Percentiles rank a stretch among this genome's conserved stretches.
Conservation (phyloP, 768 basidiomycete species). For the Tricholoma hemisulphureum region DNA sequence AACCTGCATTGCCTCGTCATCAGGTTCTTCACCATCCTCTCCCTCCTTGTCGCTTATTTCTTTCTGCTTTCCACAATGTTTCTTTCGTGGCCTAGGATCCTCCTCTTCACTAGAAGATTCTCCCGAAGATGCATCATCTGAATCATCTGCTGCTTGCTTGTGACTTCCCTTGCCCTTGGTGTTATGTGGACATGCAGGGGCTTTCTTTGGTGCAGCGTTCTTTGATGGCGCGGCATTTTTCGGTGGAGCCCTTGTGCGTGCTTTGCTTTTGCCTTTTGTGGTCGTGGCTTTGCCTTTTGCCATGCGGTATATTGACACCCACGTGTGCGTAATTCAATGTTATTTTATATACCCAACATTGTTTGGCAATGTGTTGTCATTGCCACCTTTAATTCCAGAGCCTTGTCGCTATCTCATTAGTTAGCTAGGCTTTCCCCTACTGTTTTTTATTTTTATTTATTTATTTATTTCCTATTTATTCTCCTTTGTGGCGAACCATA, state of each 20-base stretch:
- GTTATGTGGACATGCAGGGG: neutral
- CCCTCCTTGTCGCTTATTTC: neutral
- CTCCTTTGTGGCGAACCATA: too few species aligned
- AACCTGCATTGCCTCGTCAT: neutral
- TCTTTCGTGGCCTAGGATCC: neutral
- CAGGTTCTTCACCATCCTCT: neutral
- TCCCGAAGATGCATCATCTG: neutral
- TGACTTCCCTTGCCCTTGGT: neutral
- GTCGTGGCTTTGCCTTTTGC: neutral
- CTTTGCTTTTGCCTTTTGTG: neutral
- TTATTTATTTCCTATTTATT: too few species aligned
- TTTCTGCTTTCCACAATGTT: neutral
- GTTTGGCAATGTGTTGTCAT: too few species aligned
- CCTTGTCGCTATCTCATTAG: too few species aligned
- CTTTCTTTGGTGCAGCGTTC: neutral
- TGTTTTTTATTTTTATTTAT: too few species aligned
- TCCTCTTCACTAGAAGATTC: neutral
- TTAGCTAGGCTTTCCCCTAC: too few species aligned
- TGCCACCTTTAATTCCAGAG: too few species aligned
- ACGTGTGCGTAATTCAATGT: neutral
- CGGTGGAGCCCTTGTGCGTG: neutral
- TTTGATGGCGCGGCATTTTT: neutral
- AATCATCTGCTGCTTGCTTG: neutral
- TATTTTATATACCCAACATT: too few species aligned
- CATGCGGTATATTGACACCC: neutral